Evolutionary conservation across 176 grass and related monocot genomes (phyloP).

Genomic region (Microstegium vimineum): DNA sequence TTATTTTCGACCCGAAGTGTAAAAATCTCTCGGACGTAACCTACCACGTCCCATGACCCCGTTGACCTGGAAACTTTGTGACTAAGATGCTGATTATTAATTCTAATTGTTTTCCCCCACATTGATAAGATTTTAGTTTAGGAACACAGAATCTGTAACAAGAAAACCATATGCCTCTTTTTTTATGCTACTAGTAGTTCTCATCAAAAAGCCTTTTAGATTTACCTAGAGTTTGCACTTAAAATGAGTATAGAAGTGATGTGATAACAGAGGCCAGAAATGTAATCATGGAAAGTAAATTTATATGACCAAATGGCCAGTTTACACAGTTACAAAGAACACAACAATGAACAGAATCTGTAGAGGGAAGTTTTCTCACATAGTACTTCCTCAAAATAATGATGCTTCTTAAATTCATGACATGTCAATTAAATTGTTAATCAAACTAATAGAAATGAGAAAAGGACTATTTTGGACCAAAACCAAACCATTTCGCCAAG

Average conservation of each 20-base stretch:
- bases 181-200: background rate
- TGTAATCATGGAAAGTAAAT: conserved; percentile 31
- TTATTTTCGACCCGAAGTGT: no score
- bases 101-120: background rate
- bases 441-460: background rate
- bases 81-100: conserved; percentile 1
- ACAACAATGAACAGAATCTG: background rate
- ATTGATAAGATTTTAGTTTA: background rate
- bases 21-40: no score
- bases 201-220: background rate
- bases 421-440: conserved; percentile 2
- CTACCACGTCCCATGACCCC: no score
- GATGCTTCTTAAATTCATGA: background rate
- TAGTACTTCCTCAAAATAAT: background rate
- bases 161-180: background rate
- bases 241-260: background rate
- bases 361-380: background rate
- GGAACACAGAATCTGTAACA: background rate
- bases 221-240: background rate
- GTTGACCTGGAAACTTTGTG: no score
- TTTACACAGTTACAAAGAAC: conserved; percentile 1
- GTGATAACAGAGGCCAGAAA: background rate
- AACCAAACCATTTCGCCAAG: conserved; percentile 69
- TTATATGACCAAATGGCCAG: conserved; percentile 9
- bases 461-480: conserved; percentile 45